Evolutionary conservation across 495 filamentous ascomycete genomes (phyloP).

Genomic region (Chaetomium tenue): DNA sequence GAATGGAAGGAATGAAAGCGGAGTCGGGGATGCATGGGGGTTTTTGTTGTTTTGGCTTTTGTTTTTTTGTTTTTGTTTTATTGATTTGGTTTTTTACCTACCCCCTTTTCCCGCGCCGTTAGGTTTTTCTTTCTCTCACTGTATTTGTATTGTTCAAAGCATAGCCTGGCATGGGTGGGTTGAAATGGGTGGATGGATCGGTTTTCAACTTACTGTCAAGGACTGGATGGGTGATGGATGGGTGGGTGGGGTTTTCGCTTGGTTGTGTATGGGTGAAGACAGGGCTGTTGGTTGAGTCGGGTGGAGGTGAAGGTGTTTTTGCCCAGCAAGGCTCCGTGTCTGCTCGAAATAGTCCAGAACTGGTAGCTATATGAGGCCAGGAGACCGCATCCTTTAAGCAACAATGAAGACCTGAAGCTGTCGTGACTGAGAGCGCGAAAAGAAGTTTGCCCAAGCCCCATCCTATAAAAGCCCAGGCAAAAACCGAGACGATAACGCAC

Average conservation of each 20-base stretch:
- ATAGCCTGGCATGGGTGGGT: constrained; percentile 21
- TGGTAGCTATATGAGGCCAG: too few species aligned
- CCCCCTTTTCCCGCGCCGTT: background rate
- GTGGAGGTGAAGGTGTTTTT: too few species aligned
- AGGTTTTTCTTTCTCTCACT: constrained; percentile 1
- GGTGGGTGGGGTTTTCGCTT: background rate
- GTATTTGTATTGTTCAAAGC: constrained; percentile 14
- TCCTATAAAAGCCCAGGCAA: too few species aligned
- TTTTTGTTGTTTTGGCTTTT: background rate
- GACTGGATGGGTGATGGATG: background rate
- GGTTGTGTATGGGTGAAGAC: background rate
- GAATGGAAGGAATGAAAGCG: background rate
- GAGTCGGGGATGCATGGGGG: background rate
- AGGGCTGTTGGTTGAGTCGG: background rate
- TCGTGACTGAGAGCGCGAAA: too few species aligned
- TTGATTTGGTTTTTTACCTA: background rate
- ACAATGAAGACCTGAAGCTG: too few species aligned
- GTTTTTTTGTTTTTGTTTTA: background rate
- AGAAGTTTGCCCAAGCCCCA: too few species aligned
- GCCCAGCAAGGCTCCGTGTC: too few species aligned
- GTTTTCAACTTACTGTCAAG: background rate
- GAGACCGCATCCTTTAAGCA: too few species aligned
- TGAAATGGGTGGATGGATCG: background rate
- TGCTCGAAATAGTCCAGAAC: too few species aligned
- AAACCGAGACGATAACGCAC: too few species aligned